These are phyloP conservation scores for Solanum ahanhuiri DNA, from an alignment of 257 asterid genomes.

Conservation along the genomic window DNA sequence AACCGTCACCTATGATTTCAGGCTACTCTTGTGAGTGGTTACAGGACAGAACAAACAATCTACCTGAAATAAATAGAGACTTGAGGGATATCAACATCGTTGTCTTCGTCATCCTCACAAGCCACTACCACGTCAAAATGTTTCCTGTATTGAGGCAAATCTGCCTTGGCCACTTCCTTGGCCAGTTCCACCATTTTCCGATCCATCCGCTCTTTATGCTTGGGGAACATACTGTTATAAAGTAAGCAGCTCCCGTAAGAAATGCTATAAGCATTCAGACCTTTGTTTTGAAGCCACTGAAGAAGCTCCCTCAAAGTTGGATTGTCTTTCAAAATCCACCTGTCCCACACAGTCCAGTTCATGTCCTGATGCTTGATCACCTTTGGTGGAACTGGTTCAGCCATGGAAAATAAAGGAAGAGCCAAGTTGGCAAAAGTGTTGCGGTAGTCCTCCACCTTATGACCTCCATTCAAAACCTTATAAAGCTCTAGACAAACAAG, in stretches of 20 bases:
- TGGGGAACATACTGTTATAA: constrained; percentile 71
- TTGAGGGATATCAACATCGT: constrained; percentile 79
- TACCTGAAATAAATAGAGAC: constrained; percentile 62
- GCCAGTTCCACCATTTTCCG: constrained; percentile 58
- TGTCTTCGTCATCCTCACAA: constrained; percentile 83
- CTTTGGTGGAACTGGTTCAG: constrained; percentile 82
- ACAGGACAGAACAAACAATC: neutral
- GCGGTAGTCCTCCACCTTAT: constrained; percentile 84
- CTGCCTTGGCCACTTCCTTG: constrained; percentile 67
- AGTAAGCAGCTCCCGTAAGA: constrained; percentile 80
- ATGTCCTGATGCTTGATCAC: constrained; percentile 49
- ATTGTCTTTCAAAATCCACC: constrained; percentile 58
- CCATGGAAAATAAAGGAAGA: constrained; percentile 84
- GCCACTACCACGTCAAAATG: constrained; percentile 83
- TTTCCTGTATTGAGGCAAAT: constrained; percentile 51
- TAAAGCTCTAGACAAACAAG: constrained; percentile 89
- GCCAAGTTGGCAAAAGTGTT: constrained; percentile 88
- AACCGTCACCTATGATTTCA: neutral
- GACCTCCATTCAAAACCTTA: constrained; percentile 61
- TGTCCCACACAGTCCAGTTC: constrained; percentile 96
- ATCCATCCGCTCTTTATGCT: constrained; percentile 82
- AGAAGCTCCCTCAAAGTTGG: constrained; percentile 71
- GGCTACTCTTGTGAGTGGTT: neutral
- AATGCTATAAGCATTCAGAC: constrained; percentile 71
- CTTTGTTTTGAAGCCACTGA: constrained; percentile 67